Conservation (phyloP, 2,329 filamentous ascomycete genomes). For the Ceratocystis cubensis region DNA sequence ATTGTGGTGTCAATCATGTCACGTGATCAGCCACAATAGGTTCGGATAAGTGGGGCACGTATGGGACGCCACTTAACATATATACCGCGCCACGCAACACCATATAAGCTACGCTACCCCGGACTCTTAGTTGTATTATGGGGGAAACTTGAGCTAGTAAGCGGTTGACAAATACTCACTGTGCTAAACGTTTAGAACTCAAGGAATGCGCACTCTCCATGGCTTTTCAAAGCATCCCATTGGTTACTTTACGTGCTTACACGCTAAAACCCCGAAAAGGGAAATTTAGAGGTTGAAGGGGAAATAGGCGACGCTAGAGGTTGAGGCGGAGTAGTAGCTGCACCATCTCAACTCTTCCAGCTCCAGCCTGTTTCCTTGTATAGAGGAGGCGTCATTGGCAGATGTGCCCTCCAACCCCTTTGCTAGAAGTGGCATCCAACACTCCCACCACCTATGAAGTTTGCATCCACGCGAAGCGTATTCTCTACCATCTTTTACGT, state of each 20-base stretch:
- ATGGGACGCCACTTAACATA: no score
- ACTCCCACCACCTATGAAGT: no score
- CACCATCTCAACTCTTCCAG: not conserved
- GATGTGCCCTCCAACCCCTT: no score
- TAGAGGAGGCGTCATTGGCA: not conserved
- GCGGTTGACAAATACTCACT: not conserved
- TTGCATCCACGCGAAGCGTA: no score
- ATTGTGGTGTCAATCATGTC: no score
- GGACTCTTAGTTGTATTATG: not conserved
- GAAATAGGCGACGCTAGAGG: not conserved
- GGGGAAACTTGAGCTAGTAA: not conserved
- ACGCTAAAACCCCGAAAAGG: not conserved
- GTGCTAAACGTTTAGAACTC: not conserved
- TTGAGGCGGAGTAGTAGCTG: not conserved
- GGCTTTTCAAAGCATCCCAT: not conserved
- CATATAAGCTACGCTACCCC: not conserved
- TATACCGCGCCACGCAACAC: no score
- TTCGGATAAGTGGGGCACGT: no score
- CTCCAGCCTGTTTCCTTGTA: not conserved
- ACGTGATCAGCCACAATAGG: no score
- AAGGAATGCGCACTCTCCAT: not conserved
- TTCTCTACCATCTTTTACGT: no score
- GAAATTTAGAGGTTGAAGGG: no score
- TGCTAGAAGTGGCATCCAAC: no score
- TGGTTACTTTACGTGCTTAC: not conserved